A percentile compares a stretch with the other conserved stretches of the same genome.
Conservation (phyloP, 768 basidiomycete genomes). For the Mycena pura region DNA sequence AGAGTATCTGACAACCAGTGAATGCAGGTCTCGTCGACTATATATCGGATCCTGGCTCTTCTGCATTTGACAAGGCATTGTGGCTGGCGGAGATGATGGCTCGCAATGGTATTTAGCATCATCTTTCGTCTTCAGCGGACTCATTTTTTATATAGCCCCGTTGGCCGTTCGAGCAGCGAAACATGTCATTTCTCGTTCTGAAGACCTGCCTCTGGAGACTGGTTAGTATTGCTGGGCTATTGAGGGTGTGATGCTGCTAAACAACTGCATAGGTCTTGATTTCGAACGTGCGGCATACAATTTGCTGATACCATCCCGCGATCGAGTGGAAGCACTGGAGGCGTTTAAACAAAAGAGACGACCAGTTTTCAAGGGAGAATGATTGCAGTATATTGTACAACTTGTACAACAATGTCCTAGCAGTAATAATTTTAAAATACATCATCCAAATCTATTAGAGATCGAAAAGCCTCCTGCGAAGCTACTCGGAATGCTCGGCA, state of each 20-base stretch:
- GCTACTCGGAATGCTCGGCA: slow-evolving; percentile 61
- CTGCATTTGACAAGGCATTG: slow-evolving; percentile 75
- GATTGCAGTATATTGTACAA: too few species aligned
- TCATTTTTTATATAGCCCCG: slow-evolving; percentile 60
- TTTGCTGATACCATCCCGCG: slow-evolving; percentile 71
- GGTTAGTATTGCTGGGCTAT: slow-evolving; percentile 45
- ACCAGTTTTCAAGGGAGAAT: slow-evolving; percentile 85
- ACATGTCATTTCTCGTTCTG: slow-evolving; percentile 79
- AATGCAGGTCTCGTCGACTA: slow-evolving; percentile 81
- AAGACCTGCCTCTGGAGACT: slow-evolving; percentile 79
- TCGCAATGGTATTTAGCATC: slow-evolving; percentile 62
- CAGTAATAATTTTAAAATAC: slow-evolving; percentile 29
- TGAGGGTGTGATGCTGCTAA: background rate
- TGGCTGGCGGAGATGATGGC: slow-evolving; percentile 71
- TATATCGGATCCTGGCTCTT: slow-evolving; percentile 63
- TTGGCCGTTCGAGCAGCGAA: slow-evolving; percentile 90
- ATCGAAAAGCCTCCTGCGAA: slow-evolving; percentile 59
- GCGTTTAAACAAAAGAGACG: slow-evolving; percentile 87
- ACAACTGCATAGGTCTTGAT: slow-evolving; percentile 80
- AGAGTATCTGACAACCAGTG: slow-evolving; percentile 4
- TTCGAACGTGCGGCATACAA: slow-evolving; percentile 90
- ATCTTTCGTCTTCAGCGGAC: background rate
- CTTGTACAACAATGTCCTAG: slow-evolving; percentile 30
- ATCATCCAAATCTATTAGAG: slow-evolving; percentile 50
- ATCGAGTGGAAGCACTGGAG: slow-evolving; percentile 82